Percentiles rank a stretch among this genome's conserved stretches.
phyloP scores from a whole-genome alignment of 1,284 basidiomycete species.

The Tylopilus orsonianus region DNA sequence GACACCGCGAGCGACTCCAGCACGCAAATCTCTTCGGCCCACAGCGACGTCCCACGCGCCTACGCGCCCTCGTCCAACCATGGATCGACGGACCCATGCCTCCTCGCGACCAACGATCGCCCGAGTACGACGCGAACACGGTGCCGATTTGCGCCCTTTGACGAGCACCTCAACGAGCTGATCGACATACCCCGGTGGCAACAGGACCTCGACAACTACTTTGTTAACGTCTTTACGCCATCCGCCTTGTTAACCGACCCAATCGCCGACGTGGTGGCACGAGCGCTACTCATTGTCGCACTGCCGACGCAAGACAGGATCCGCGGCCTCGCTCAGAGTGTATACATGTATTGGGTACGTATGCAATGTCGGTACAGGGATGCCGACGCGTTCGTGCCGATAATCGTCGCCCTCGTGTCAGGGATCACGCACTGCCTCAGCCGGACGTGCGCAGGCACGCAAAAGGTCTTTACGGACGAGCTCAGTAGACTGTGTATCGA shows the following conservation, averaged over 20 bases:
- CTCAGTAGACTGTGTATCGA: conserved; percentile 13
- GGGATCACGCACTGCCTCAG: conserved; percentile 8
- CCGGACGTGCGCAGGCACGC: conserved; percentile 3
- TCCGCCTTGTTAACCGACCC: conserved; percentile 4
- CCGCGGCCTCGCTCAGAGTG: conserved; percentile 10
- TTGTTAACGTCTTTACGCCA: conserved; percentile 14
- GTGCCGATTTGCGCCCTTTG: conserved; percentile 10
- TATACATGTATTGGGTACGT: conserved; percentile 16
- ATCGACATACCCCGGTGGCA: conserved; percentile 11
- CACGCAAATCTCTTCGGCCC: neutral
- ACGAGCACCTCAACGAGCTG: conserved; percentile 3
- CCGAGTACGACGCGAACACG: neutral
- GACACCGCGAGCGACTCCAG: no score
- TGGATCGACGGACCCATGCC: neutral
- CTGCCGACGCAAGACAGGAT: conserved; percentile 12
- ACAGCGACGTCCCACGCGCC: neutral
- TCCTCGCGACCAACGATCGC: neutral
- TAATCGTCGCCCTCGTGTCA: conserved; percentile 13
- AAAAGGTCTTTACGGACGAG: conserved; percentile 13
- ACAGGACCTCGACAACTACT: conserved; percentile 13
- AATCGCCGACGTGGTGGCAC: conserved; percentile 12
- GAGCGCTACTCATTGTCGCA: conserved; percentile 10
- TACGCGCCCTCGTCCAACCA: neutral
- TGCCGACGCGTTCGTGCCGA: neutral
- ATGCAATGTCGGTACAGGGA: conserved; percentile 14